Conservation (phyloP, 140 eudicot species). For the Stevia rebaudiana region DNA sequence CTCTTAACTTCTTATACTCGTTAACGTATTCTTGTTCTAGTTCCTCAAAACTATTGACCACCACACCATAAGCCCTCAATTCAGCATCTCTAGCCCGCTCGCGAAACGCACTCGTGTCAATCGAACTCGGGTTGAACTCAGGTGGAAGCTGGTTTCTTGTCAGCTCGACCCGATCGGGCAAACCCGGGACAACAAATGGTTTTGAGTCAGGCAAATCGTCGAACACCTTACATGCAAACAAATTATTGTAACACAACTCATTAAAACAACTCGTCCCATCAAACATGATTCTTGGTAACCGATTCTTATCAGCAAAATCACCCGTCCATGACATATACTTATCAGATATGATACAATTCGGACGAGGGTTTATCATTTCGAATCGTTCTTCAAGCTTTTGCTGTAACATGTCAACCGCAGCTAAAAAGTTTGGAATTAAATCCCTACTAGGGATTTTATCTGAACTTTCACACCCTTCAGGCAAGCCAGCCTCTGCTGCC, state of each 20-base stretch:
- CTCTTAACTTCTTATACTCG: no score
- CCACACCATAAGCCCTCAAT: conserved; percentile 23
- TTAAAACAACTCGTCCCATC: conserved; percentile 43
- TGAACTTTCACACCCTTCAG: conserved; percentile 58
- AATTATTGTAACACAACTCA: conserved; percentile 24
- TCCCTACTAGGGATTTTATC: conserved; percentile 40
- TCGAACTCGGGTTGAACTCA: conserved; percentile 27
- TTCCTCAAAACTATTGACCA: conserved; percentile 37
- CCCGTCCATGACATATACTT: conserved; percentile 34
- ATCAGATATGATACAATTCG: conserved; percentile 38
- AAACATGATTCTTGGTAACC: conserved; percentile 27
- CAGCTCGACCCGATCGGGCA: conserved; percentile 35
- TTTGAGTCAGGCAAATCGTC: conserved; percentile 19
- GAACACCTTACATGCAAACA: conserved; percentile 26
- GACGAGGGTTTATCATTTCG: conserved; percentile 20
- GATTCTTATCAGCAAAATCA: conserved; percentile 28
- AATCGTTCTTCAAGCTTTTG: conserved; percentile 24
- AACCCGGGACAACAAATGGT: conserved; percentile 35
- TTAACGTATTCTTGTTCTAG: conserved; percentile 23
- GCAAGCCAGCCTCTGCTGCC: conserved; percentile 43
- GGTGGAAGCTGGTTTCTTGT: conserved; percentile 30
- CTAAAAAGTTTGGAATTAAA: conserved; percentile 22
- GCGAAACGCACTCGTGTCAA: conserved; percentile 33
- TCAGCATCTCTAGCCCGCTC: conserved; percentile 44
- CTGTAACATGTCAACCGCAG: conserved; percentile 22